Conservation (phyloP, 2,329 filamentous ascomycete species). For the Myriosclerotinia curreyana region DNA sequence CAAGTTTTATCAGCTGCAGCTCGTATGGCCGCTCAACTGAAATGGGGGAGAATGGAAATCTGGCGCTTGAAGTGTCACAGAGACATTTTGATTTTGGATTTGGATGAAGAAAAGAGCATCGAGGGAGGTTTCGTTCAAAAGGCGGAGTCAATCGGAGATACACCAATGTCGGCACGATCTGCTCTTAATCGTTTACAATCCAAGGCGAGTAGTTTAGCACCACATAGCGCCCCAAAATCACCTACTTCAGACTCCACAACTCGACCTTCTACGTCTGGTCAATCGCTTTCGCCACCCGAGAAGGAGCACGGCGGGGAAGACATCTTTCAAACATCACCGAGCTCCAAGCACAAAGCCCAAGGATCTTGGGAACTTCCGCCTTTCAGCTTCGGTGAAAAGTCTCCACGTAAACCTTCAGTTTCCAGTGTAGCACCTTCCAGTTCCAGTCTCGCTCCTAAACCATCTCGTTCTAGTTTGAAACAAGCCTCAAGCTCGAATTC, state of each 20-base stretch:
- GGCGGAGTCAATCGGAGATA: slow-evolving; percentile 26
- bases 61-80: slow-evolving; percentile 89
- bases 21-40: slow-evolving; percentile 80
- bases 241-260: slow-evolving; percentile 38
- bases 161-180: slow-evolving; percentile 36
- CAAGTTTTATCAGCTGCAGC: slow-evolving; percentile 81
- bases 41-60: slow-evolving; percentile 91
- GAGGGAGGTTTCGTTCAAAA: slow-evolving; percentile 20
- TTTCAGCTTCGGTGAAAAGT: slow-evolving; percentile 40
- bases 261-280: slow-evolving; percentile 39
- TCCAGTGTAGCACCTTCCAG: slow-evolving; percentile 43
- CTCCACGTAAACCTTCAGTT: slow-evolving; percentile 44
- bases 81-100: slow-evolving; percentile 79
- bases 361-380: slow-evolving; percentile 47
- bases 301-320: slow-evolving; percentile 45
- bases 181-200: slow-evolving; percentile 38
- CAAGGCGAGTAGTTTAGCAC: slow-evolving; percentile 40
- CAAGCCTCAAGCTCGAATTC: slow-evolving; percentile 38
- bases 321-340: slow-evolving; percentile 50
- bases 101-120: slow-evolving; percentile 67
- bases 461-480: slow-evolving; percentile 40
- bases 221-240: slow-evolving; percentile 43
- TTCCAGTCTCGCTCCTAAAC: slow-evolving; percentile 34
- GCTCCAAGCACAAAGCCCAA: slow-evolving; percentile 44
- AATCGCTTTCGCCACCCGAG: slow-evolving; percentile 34